Evolutionary conservation across 2,329 filamentous ascomycete species (phyloP), one percentile per base, ranked within the genome.

Genomic region (Teratosphaeria gauchensis): DNA sequence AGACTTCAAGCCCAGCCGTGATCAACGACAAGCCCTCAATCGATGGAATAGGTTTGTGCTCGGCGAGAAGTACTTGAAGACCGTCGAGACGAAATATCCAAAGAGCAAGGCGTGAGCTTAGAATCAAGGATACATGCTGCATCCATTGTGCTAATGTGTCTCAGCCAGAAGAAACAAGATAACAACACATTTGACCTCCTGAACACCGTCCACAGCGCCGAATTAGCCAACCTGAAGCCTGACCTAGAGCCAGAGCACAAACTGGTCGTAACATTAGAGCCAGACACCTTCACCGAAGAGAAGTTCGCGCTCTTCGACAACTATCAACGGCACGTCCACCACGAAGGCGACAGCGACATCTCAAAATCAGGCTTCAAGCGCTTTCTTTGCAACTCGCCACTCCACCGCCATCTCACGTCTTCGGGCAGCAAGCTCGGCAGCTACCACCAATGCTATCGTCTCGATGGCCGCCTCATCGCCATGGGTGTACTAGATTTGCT

Each of bases 391-490:
- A 74, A 77, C 60, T 91, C 89, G 4, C 87, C 88, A 1, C 67
- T 92, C 6, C 63, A 71, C 12, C 77, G 79, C 12, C 74, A 76
- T 33, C 78, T 73, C 1, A 30, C 14, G 52, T 14, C 57, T 16
- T 61, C 76, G 1, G 77, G 84, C 58, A 76, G 76, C 19, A 76
- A 74, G 51, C 74, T 92, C 0, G 89, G 89, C 16, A 90, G 88
- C 1, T 92, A 84, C 66, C 89, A 94, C 66, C 89, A 92, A 69
- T 91, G 88, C 74, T 92, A 92, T 70, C 81, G 89, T 32, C 77
- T 94, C 2, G 87, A 94, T 67, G 89, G 88, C 24, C 79, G 83
- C 55, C 77, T 94, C 14, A 83, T 92, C 28, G 89, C 89, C 1
- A 81, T 94, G 63, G 86, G 86, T 0, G 86, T 94, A 1, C 76